Evolutionary conservation across 345 rosid genomes (phyloP).

Genomic region (Lepidium africanum): DNA sequence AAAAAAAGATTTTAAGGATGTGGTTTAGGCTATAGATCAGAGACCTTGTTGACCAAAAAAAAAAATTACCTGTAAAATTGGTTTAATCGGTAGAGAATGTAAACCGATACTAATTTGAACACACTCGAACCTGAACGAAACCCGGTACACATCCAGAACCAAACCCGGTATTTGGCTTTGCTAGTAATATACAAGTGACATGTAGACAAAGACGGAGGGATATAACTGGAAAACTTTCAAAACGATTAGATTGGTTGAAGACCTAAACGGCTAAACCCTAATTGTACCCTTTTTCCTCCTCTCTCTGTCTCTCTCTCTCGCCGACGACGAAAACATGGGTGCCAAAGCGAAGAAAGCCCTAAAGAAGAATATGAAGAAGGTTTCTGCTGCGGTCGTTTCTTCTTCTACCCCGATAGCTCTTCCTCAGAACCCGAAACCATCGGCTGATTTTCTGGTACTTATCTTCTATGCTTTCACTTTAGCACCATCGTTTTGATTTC

Average conservation of each 20-base stretch:
- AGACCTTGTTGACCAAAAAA: no score
- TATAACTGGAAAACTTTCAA: neutral
- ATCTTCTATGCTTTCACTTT: neutral
- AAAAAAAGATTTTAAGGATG: no score
- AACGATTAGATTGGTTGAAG: neutral
- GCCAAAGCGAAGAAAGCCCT: conserved; percentile 63
- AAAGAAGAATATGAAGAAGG: conserved; percentile 53
- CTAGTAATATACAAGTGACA: neutral
- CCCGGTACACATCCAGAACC: no score
- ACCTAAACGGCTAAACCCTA: conserved; percentile 19
- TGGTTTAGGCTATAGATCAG: no score
- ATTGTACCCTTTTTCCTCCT: neutral
- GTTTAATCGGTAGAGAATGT: no score
- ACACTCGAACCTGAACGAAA: no score
- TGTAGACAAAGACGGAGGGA: neutral
- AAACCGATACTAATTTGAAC: no score
- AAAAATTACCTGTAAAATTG: no score
- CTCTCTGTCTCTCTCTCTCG: neutral
- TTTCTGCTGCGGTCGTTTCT: conserved; percentile 19
- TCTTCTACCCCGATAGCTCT: conserved; percentile 24
- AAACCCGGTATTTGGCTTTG: no score
- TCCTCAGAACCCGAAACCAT: conserved; percentile 25
- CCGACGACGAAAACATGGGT: conserved; percentile 39
- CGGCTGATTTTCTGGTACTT: conserved; percentile 75
- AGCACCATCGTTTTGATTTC: neutral